These are phyloP conservation scores for Lepidium sativum DNA, from an alignment of 345 rosid genomes.

Conservation along the genomic window DNA sequence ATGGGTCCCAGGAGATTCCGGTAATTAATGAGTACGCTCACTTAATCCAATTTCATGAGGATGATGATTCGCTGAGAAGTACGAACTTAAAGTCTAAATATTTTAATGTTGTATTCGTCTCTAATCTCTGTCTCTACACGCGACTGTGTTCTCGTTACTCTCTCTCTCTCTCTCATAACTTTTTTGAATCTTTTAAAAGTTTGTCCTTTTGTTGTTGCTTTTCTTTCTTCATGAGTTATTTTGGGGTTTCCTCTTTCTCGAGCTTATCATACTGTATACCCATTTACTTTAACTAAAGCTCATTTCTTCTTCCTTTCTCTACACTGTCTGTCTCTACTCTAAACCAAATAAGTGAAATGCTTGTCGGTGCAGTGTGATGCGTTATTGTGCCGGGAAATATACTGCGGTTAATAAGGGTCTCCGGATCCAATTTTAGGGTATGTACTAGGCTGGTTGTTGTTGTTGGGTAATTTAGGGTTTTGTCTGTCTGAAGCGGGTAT, in stretches of 20 bases:
- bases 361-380: constrained; percentile 12
- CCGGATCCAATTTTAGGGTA: not conserved
- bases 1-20: constrained; percentile 6
- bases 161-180: constrained; percentile 5
- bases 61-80: constrained; percentile 9
- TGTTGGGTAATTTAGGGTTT: constrained; percentile 17
- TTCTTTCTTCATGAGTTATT: constrained; percentile 3
- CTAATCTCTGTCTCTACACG: constrained; percentile 25
- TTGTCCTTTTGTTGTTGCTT: not conserved
- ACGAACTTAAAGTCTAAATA: not conserved
- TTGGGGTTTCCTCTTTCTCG: constrained; percentile 12
- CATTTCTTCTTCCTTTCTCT: not conserved
- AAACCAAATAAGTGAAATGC: not conserved
- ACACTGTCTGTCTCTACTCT: constrained; percentile 14
- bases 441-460: not conserved
- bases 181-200: constrained; percentile 22
- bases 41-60: constrained; percentile 21
- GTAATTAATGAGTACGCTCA: not conserved
- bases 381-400: not conserved
- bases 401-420: not conserved
- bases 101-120: constrained; percentile 19
- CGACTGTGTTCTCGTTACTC: not conserved
- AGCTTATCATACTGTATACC: constrained; percentile 13
- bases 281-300: constrained; percentile 17
- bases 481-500: not conserved